Evolutionary conservation across 352 stramenopile genomes (phyloP), one percentile per base, ranked within the genome.

Genomic region (Pythium rhizo-oryzae): DNA sequence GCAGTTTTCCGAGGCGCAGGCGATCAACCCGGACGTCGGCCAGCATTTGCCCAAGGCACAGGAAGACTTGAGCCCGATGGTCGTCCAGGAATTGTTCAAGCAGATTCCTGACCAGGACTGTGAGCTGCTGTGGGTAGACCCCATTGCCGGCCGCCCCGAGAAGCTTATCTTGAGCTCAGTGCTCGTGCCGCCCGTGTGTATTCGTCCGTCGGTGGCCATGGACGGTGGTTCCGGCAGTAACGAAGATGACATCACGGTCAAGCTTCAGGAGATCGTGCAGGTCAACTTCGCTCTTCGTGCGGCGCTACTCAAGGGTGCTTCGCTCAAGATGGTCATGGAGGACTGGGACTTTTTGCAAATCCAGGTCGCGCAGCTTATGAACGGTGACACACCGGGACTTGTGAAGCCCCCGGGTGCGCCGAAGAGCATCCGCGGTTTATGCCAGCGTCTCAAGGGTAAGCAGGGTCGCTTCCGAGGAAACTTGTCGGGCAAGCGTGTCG

Each of bases 321-420:
- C 94, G 62, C 94, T 99, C 52, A 98, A 98, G 56, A 99, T 99
- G 77, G 97, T 99, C 54, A 99, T 99, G 88, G 98, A 99, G 77
- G 92, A 99, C 77, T 99, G 98, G 97, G 97, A 99, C 73, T 98
- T 99, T 70, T 82, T 99, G 63, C 98, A 99, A 84, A 93, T 96
- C 71, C 90, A 98, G 72, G 97, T 99, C 18, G 95, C 97, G 8
- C 93, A 99, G 73, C 98, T 99, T 55, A 99, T 99, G 75, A 99
- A 99, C 80, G 97, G 97, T 19, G 98, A 99, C 63, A 97, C 98
- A 11, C 97, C 98, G 0, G 98, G 98, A 2, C 70, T 99, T 4
- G 92, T 98, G 19, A 93, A 98, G 62, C 93, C 95, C n/a, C 95
- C 97, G 44, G 95, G 93, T 23, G 75, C 85, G 1, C 89, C 92